phyloP scores from a whole-genome alignment of 768 basidiomycete species.

The Trametopsis cervina region DNA sequence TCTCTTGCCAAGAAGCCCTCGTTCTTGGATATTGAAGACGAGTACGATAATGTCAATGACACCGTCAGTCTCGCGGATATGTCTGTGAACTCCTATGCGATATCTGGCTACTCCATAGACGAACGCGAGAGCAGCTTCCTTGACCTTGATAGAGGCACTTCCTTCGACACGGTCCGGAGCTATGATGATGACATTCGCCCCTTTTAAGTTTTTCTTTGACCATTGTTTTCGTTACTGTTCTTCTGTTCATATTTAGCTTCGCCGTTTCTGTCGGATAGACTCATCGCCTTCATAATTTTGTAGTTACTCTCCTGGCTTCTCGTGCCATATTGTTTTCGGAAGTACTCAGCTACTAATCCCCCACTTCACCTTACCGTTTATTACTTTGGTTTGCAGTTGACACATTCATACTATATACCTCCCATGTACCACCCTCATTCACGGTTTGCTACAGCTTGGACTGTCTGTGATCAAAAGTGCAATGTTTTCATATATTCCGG shows the following conservation, averaged over 20 bases:
- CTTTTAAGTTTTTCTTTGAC: background rate
- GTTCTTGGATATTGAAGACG: conserved; percentile 59
- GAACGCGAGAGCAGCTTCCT: conserved; percentile 31
- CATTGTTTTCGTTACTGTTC: background rate
- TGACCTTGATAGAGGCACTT: conserved; percentile 31
- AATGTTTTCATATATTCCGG: conserved; percentile 9
- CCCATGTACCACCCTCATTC: conserved; percentile 6
- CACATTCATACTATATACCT: conserved; percentile 12
- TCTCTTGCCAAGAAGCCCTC: conserved; percentile 64
- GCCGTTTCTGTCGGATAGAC: conserved; percentile 1
- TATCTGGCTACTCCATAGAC: background rate
- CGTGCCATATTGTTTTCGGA: conserved; percentile 10
- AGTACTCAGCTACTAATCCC: conserved; percentile 2
- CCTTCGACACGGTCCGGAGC: conserved; percentile 33
- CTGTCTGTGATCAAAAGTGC: conserved; percentile 9
- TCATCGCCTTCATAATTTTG: conserved; percentile 5
- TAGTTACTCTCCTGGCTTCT: conserved; percentile 11
- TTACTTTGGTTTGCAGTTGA: background rate
- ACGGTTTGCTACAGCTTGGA: conserved; percentile 1
- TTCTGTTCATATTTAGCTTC: background rate
- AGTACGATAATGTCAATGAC: conserved; percentile 9
- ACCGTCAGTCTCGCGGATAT: conserved; percentile 5
- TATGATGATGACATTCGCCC: conserved; percentile 10
- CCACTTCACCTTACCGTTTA: background rate
- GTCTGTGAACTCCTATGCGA: background rate